A percentile compares a stretch with the other conserved stretches of the same genome.
Evolutionary conservation across 108 stramenopile genomes (phyloP).

Genomic region (Fragilariopsis cylindrus): DNA sequence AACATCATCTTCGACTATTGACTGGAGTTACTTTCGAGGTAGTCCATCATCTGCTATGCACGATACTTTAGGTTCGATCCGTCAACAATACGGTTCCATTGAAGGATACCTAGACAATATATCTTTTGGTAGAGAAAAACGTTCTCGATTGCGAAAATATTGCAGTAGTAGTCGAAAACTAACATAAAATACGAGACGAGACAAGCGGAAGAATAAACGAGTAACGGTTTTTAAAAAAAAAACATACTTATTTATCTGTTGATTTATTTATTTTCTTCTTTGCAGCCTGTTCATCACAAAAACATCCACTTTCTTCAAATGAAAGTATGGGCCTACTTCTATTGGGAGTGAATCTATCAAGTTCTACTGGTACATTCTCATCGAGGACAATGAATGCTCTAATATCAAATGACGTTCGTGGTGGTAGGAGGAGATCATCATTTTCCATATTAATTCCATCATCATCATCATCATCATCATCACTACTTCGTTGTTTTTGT

Average conservation of each 20-base stretch:
- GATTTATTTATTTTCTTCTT: too few relatives aligned
- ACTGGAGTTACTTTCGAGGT: constrained; percentile 25
- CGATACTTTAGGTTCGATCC: constrained; percentile 20
- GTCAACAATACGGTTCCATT: constrained; percentile 27
- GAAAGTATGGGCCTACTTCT: constrained; percentile 28
- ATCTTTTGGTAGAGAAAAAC: constrained; percentile 27
- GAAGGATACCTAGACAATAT: constrained; percentile 25
- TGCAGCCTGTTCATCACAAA: constrained; percentile 56
- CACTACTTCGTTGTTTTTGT: background rate
- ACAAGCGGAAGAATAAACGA: too few relatives aligned
- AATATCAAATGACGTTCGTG: constrained; percentile 59
- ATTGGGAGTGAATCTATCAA: constrained; percentile 36
- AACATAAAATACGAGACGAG: too few relatives aligned
- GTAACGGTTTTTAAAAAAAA: too few relatives aligned
- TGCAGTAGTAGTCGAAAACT: background rate
- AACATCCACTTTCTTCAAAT: constrained; percentile 55
- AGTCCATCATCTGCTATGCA: constrained; percentile 27
- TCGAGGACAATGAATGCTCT: constrained; percentile 51
- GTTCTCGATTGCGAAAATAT: constrained; percentile 10
- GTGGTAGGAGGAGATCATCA: background rate
- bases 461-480: background rate
- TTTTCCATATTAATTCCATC: background rate
- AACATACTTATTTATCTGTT: too few relatives aligned
- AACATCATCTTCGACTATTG: constrained; percentile 2
- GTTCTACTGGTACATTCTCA: constrained; percentile 40